Base-by-base conservation (phyloP, 2,329 filamentous ascomycete species). In the Clarireedia paspali region DNA sequence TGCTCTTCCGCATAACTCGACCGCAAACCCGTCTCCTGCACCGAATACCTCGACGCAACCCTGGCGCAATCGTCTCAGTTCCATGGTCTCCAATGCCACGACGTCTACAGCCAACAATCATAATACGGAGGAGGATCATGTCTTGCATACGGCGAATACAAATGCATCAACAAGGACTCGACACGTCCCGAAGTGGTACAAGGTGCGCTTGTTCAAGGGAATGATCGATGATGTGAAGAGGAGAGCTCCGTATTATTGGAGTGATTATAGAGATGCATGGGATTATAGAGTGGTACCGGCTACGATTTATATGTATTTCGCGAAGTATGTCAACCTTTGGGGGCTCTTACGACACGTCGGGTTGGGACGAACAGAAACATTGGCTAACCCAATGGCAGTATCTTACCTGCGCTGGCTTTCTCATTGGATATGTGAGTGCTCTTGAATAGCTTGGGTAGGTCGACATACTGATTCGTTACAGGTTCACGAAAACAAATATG, bases 241-340 rank as follows among this genome's bases (percentile, higher is more conserved):
- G 57, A 76, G 90, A 60, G 79, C 79, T 6, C 90, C 90, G 1
- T 95, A 80, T 68, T 95, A 94, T 68, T 76, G 74, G 72, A 91
- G 86, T 70, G 90, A 95, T 71, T 95, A 88, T 88, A 76, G 70
- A 17, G 90, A 95, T 74, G 90, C 90, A 1, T 94, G 88, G 88
- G 88, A 95, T 68, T 95, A 95, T 74, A 82, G 90, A 53, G 88
- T 95, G 44, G 80, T 95, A 40, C 90, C 90, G 1, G 89, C 89
- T 15, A 95, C 90, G 9, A 75, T 95, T 30, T 95, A 95, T 72
- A 95, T 95, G 88, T 95, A 94, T 74, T 95, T 95, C 78, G 89
- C 90, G 60, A 95, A 95, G 89, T 92, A 78, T 60, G 17, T 46
- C 39, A 5, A 23, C 12, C 14, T 3, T 17, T 24, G 6, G 4